Base-by-base conservation (phyloP, 2,329 filamentous ascomycete genomes). In the Rhytidhysteron rufulum region DNA sequence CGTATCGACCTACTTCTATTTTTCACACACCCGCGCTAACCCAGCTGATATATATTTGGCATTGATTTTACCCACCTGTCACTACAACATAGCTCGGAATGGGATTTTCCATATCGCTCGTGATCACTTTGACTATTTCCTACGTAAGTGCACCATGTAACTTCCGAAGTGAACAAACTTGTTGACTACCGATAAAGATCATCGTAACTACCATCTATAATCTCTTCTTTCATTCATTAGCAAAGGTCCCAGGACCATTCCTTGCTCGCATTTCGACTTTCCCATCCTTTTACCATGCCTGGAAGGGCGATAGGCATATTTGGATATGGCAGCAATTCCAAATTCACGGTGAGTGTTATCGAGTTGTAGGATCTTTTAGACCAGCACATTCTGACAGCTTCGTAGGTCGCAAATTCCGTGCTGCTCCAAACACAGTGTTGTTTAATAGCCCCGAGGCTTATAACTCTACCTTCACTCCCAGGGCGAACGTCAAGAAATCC, bases 271-370 rank as follows among this genome's bases (percentile, higher is more conserved):
- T 48, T 1, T 44, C 42, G 2, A 2, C 8, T 2, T 13, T 39
- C 16, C 45, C 45, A 4, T 42, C 38, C 9, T 46, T 42, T n/a
- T 51, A 51, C 30, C 43, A 49, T 31, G 45, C 45, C 2, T 29
- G 15, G 17, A 47, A 41, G 34, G 43, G 45, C 4, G 41, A 46
- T 21, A 29, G 46, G 3, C 48, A 51, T 24, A 24, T 48, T 9
- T 48, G 45, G 45, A 13, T 45, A 4, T 44, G 43, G 43, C 35
- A 43, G 25, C 31, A 45, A 9, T 39, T 40, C 27, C 43, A 50
- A 18, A 34, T 44, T 16, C 48, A 50, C 22, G 47, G 49, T 44
- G 38, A 17, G 24, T n/a, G n/a, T n/a, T n/a, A n/a, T n/a, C n/a
- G n/a, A n/a, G n/a, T n/a, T n/a, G n/a, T n/a, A n/a, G n/a, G n/a